These are phyloP conservation scores for Monilinia laxa DNA, from an alignment of 2,329 filamentous ascomycete species.

Conservation along the genomic window DNA sequence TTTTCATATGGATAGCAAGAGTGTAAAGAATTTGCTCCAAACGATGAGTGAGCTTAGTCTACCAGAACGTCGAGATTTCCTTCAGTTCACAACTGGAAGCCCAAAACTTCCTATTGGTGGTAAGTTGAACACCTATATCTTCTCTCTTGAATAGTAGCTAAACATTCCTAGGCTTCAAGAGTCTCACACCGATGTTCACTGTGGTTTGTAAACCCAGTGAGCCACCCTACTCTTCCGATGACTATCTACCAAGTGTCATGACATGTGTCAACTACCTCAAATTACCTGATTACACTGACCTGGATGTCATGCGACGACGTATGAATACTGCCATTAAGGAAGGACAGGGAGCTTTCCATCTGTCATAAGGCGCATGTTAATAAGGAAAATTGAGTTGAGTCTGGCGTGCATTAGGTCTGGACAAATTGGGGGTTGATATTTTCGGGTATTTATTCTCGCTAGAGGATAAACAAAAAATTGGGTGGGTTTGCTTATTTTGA, in stretches of 20 bases:
- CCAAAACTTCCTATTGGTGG: slow-evolving; percentile 97
- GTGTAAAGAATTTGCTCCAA: slow-evolving; percentile 87
- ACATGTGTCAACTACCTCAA: slow-evolving; percentile 99
- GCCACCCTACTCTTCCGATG: slow-evolving; percentile 86
- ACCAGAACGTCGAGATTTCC: slow-evolving; percentile 80
- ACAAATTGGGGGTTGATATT: slow-evolving; percentile 21
- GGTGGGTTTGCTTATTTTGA: slow-evolving; percentile 28
- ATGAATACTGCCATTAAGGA: slow-evolving; percentile 86
- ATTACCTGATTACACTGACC: slow-evolving; percentile 84
- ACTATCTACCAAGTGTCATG: slow-evolving; percentile 99
- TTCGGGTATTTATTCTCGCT: slow-evolving; percentile 29
- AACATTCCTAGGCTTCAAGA: slow-evolving; percentile 77
- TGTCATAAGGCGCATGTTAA: slow-evolving; percentile 59
- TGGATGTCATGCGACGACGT: slow-evolving; percentile 74
- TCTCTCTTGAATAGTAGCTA: slow-evolving; percentile 35
- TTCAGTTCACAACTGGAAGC: slow-evolving; percentile 97
- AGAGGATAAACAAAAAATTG: slow-evolving; percentile 23
- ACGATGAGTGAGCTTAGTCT: slow-evolving; percentile 84
- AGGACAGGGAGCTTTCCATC: slow-evolving; percentile 95
- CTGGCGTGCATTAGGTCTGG: slow-evolving; percentile 23
- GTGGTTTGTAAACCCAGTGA: slow-evolving; percentile 99
- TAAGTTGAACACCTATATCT: slow-evolving; percentile 49
- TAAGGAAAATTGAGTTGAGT: slow-evolving; percentile 23
- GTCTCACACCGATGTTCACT: slow-evolving; percentile 95
- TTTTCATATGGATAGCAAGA: slow-evolving; percentile 97